A percentile compares a stretch with the other conserved stretches of the same genome.
Evolutionary conservation across 2,329 filamentous ascomycete species (phyloP).

Genomic region (Hymenoscyphus scutula): DNA sequence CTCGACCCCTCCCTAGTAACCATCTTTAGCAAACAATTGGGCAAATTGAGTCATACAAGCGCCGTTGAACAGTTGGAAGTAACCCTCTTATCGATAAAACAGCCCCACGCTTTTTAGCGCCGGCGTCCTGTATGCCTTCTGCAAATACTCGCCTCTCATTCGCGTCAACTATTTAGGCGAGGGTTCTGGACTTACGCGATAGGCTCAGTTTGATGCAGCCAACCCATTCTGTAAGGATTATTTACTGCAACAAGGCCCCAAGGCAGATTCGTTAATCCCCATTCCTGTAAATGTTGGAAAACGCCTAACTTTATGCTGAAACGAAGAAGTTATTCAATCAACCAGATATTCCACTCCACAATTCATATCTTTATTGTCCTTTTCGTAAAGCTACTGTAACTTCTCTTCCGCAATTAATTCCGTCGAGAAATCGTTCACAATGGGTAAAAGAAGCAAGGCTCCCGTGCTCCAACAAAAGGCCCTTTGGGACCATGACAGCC

Average conservation of each 20-base stretch:
- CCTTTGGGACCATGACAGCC: not conserved
- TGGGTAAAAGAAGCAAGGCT: not conserved
- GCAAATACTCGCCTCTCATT: not conserved
- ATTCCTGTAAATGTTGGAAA: too few species aligned
- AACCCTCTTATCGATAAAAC: not conserved
- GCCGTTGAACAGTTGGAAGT: not conserved
- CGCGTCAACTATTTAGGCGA: not conserved
- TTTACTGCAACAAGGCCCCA: not conserved
- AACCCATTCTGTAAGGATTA: not conserved
- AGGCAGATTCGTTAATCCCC: not conserved
- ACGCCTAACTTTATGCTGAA: too few species aligned
- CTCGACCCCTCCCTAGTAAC: too few species aligned
- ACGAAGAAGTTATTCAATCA: too few species aligned
- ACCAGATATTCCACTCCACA: too few species aligned
- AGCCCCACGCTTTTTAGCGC: not conserved
- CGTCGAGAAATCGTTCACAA: not conserved
- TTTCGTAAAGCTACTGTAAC: too few species aligned
- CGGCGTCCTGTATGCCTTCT: not conserved
- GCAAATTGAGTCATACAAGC: not conserved
- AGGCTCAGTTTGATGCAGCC: not conserved
- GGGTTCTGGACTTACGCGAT: not conserved
- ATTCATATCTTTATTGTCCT: too few species aligned
- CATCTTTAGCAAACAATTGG: not conserved
- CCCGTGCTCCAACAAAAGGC: not conserved
- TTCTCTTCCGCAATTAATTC: not conserved